Base-by-base conservation (phyloP, 352 stramenopile genomes). In the Globisporangium cylindrosporum region DNA sequence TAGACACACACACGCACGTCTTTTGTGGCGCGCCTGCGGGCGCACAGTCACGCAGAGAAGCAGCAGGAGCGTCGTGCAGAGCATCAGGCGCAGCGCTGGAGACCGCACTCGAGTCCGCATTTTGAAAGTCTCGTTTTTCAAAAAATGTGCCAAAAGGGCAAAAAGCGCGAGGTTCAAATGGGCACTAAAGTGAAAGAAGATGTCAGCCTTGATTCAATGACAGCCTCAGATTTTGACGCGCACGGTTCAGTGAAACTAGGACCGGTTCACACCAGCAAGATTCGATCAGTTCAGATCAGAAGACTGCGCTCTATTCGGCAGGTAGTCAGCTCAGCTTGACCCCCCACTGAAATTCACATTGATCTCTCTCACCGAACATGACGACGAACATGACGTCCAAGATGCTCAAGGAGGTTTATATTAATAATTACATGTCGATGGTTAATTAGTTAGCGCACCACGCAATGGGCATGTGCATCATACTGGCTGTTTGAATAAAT, bases 11-110 rank as follows among this genome's bases (percentile, higher is more conserved):
- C 36, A 53, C 59, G 59, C n/a, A 64, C 59, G 10, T 29, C 59
- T 25, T 25, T 64, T 64, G 59, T 46, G 59, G 14, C 18, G 43
- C 24, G 59, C 12, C n/a, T 64, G 29, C 25, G 36, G 20, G 12
- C n/a, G 41, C 25, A 12, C 24, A 14, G 7, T 6, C 24, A 24
- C 24, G 41, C 59, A 64, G 59, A 64, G 38, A 24, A 64, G 59
- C 41, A 64, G 24, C 24, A 55, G 24, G 15, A 64, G 59, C 36
- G 59, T 48, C 56, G 32, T 5, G 56, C 56, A 62, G 56, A 62
- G 56, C 55, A 20, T 29, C 29, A 60, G 29, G 29, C 18, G 29
- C 56, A 49, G 56, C 20, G 22, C 20, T 24, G 56, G n/a, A 27
- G 36, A 22, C 18, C 29, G 55, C 55, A 34, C 27, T 34, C 10